phyloP scores from a whole-genome alignment of 331 rosid species.

The Saraca asoca region DNA sequence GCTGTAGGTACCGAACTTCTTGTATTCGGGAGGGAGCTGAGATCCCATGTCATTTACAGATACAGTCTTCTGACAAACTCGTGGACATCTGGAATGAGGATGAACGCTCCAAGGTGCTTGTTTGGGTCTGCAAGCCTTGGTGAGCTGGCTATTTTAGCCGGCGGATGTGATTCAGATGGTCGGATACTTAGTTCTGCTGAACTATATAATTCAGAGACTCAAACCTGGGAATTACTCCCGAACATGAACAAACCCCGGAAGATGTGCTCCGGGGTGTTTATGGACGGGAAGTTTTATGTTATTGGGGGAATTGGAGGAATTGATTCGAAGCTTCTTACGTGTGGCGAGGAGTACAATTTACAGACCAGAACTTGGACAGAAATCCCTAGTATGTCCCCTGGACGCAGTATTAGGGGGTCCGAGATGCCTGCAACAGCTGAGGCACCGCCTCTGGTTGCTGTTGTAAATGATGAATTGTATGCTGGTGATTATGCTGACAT shows the following conservation, averaged over 20 bases:
- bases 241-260: slow-evolving; percentile 77
- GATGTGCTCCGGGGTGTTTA: slow-evolving; percentile 90
- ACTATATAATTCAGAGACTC: slow-evolving; percentile 78
- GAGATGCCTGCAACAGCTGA: slow-evolving; percentile 73
- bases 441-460: slow-evolving; percentile 93
- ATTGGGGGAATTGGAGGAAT: slow-evolving; percentile 91
- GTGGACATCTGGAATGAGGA: slow-evolving; percentile 75
- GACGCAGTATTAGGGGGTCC: slow-evolving; percentile 47
- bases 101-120: slow-evolving; percentile 89
- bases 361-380: slow-evolving; percentile 70
- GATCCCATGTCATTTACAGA: slow-evolving; percentile 68
- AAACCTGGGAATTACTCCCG: slow-evolving; percentile 72
- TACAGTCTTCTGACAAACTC: slow-evolving; percentile 89
- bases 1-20: slow-evolving; percentile 98
- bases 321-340: slow-evolving; percentile 62
- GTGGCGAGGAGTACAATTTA: slow-evolving; percentile 84
- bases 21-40: slow-evolving; percentile 79
- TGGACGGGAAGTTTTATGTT: slow-evolving; percentile 77
- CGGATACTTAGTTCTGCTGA: slow-evolving; percentile 71
- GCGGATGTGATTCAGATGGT: slow-evolving; percentile 88
- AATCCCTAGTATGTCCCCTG: slow-evolving; percentile 87
- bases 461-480: slow-evolving; percentile 71
- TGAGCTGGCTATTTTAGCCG: slow-evolving; percentile 88
- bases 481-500: slow-evolving; percentile 89
- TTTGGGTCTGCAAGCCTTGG: slow-evolving; percentile 92